phyloP scores from a whole-genome alignment of 2,329 filamentous ascomycete genomes.

The Monosporascus sp. region DNA sequence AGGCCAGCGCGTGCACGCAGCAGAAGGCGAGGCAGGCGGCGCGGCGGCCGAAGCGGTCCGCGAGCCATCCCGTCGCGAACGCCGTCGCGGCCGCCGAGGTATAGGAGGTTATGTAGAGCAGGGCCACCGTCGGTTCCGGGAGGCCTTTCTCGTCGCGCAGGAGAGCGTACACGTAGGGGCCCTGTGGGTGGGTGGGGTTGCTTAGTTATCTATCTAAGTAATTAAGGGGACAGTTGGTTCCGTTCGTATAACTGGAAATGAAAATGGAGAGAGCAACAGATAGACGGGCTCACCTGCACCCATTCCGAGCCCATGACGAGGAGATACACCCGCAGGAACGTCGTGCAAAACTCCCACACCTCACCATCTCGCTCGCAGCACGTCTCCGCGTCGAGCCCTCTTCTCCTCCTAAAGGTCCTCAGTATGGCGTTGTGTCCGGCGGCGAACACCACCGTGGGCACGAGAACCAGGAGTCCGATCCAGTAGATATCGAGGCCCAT shows the following conservation, averaged over 20 bases:
- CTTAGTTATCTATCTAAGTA: neutral
- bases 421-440: constrained; percentile 11
- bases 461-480: constrained; percentile 16
- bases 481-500: constrained; percentile 22
- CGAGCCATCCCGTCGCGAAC: constrained; percentile 40
- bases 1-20: constrained; percentile 45
- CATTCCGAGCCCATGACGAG: constrained; percentile 47
- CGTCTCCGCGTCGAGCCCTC: constrained; percentile 1
- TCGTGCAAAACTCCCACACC: constrained; percentile 12
- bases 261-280: too few relatives aligned
- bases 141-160: constrained; percentile 25
- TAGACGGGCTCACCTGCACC: constrained; percentile 35
- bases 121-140: constrained; percentile 26
- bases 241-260: too few relatives aligned
- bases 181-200: constrained; percentile 4
- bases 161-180: constrained; percentile 26
- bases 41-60: constrained; percentile 45
- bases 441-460: constrained; percentile 12
- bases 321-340: constrained; percentile 34
- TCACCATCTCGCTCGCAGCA: constrained; percentile 6
- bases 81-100: constrained; percentile 37
- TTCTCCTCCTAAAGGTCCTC: constrained; percentile 1
- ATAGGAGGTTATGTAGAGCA: constrained; percentile 39
- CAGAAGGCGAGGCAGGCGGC: constrained; percentile 51
- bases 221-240: too few relatives aligned